These are phyloP conservation scores for Phycomyces blakesleeanus DNA, from an alignment of 192 early-diverging fungal genomes.

Conservation along the genomic window DNA sequence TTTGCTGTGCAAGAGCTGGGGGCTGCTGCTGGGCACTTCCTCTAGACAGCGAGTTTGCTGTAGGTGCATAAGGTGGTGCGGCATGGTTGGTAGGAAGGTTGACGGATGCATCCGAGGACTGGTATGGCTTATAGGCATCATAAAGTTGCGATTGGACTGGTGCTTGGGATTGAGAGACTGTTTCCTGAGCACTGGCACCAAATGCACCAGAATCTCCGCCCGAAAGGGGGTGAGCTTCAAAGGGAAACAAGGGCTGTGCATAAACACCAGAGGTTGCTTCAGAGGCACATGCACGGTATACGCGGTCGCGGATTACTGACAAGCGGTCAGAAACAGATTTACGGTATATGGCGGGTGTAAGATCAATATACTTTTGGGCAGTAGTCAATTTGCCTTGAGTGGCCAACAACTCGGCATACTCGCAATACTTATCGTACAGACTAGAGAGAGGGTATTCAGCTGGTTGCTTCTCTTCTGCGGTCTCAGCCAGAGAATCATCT, in stretches of 20 bases:
- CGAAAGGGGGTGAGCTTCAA: slow-evolving; percentile 50
- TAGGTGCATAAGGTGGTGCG: neutral
- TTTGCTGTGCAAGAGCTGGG: neutral
- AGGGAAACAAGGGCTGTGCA: slow-evolving; percentile 55
- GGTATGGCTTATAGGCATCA: neutral
- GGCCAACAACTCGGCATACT: slow-evolving; percentile 78
- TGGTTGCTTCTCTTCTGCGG: slow-evolving; percentile 30
- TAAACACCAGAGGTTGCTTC: neutral
- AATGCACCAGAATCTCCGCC: slow-evolving; percentile 12
- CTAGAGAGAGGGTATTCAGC: slow-evolving; percentile 22
- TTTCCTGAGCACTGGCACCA: neutral
- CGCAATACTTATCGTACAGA: slow-evolving; percentile 82
- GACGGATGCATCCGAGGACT: slow-evolving; percentile 1
- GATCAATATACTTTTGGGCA: slow-evolving; percentile 74
- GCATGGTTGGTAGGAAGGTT: slow-evolving; percentile 8
- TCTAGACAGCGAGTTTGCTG: neutral
- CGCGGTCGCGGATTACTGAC: slow-evolving; percentile 69
- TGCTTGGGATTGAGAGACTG: neutral
- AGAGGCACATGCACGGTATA: slow-evolving; percentile 44
- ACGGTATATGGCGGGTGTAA: slow-evolving; percentile 67
- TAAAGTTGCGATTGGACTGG: neutral
- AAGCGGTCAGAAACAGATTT: slow-evolving; percentile 46
- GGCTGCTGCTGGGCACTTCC: neutral
- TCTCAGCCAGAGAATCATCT: slow-evolving; percentile 61
- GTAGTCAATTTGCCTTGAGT: slow-evolving; percentile 72